These are phyloP conservation scores for Yarrowia sp. DNA, from an alignment of 805 yeast species.

Conservation along the genomic window DNA sequence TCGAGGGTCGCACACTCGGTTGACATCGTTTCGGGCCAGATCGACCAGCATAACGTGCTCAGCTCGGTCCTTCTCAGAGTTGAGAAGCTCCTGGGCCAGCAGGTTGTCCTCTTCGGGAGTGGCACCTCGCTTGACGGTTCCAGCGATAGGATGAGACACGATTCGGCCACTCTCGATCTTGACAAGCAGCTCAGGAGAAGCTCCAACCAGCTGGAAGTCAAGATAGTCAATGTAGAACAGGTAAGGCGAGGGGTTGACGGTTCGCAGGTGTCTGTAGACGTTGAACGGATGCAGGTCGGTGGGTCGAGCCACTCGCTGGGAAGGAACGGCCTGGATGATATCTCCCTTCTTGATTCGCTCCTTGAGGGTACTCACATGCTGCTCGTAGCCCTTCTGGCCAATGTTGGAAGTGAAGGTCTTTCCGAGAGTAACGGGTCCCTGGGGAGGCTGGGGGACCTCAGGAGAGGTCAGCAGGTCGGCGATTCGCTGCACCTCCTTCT, in stretches of 20 bases:
- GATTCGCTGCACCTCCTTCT: slow-evolving; percentile 47
- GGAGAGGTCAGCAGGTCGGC: slow-evolving; percentile 44
- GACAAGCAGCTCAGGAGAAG: slow-evolving; percentile 92
- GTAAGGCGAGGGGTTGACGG: slow-evolving; percentile 97
- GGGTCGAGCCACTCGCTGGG: slow-evolving; percentile 93
- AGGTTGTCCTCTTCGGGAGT: slow-evolving; percentile 88
- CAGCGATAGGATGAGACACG: slow-evolving; percentile 96
- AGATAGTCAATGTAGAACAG: slow-evolving; percentile 87
- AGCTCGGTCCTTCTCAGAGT: slow-evolving; percentile 87
- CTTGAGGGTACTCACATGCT: slow-evolving; percentile 70
- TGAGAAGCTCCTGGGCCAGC: slow-evolving; percentile 67
- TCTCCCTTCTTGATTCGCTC: slow-evolving; percentile 86
- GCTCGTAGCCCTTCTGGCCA: slow-evolving; percentile 91
- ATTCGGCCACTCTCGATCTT: slow-evolving; percentile 76
- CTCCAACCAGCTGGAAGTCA: slow-evolving; percentile 94
- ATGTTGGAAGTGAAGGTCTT: slow-evolving; percentile 70
- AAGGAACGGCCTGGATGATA: slow-evolving; percentile 96
- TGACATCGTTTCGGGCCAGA: slow-evolving; percentile 92
- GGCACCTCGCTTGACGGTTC: slow-evolving; percentile 87
- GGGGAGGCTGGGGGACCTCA: slow-evolving; percentile 55
- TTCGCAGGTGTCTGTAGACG: slow-evolving; percentile 87
- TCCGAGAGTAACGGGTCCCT: slow-evolving; percentile 61
- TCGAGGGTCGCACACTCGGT: slow-evolving; percentile 85
- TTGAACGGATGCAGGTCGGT: slow-evolving; percentile 95
- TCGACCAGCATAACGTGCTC: slow-evolving; percentile 99